Conservation (phyloP, 2,329 filamentous ascomycete genomes). For the Trichoderma breve region DNA sequence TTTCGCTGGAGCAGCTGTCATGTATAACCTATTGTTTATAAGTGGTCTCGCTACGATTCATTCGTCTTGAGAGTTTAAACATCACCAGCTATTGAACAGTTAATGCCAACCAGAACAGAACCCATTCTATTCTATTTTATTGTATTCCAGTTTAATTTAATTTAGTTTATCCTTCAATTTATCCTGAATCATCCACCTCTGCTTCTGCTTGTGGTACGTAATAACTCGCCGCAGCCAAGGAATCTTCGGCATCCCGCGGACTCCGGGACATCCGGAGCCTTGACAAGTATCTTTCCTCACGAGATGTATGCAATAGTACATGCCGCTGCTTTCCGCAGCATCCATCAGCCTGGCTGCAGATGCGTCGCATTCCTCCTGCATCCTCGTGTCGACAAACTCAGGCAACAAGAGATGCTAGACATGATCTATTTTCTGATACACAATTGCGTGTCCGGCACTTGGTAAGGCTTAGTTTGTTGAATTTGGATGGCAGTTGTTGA, state of each 20-base stretch:
- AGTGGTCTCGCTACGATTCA: neutral
- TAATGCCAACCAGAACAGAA: no score
- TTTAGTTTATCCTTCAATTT: neutral
- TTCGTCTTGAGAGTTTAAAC: neutral
- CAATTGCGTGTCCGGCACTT: neutral
- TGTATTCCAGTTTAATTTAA: neutral
- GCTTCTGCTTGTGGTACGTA: neutral
- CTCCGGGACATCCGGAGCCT: neutral
- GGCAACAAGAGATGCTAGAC: neutral
- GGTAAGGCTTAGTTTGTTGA: neutral
- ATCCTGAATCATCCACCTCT: neutral
- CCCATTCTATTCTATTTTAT: neutral
- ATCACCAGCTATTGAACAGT: neutral
- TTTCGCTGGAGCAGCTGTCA: neutral
- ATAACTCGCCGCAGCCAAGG: neutral
- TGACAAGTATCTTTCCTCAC: neutral
- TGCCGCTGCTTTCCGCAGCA: neutral
- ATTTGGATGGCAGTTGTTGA: neutral
- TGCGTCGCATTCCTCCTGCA: neutral
- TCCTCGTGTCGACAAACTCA: neutral
- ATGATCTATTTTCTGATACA: neutral
- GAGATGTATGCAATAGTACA: neutral
- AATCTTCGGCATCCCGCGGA: slow-evolving; percentile 1
- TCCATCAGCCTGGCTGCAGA: neutral
- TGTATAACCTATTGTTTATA: neutral